A percentile compares a stretch with the other conserved stretches of the same genome.
phyloP scores from a whole-genome alignment of 139 green algal genomes.

The Chlorella ohadii region DNA sequence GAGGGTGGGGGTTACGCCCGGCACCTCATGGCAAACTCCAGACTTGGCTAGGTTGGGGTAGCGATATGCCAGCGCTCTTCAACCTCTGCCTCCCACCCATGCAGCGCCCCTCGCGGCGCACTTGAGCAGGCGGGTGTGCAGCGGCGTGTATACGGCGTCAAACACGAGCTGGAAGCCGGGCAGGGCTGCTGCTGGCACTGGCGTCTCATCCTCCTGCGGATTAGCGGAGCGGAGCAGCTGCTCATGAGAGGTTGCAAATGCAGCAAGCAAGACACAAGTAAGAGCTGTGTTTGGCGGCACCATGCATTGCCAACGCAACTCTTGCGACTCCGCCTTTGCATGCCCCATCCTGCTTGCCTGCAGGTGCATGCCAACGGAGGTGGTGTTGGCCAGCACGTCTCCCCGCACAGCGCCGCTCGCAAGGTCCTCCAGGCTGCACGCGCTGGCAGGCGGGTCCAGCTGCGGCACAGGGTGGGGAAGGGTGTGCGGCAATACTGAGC shows the following conservation, averaged over 20 bases:
- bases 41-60: too few relatives aligned
- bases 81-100: too few relatives aligned
- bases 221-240: not conserved
- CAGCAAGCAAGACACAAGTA: not conserved
- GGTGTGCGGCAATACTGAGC: too few relatives aligned
- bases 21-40: too few relatives aligned
- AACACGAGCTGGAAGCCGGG: constrained; percentile 86
- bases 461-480: not conserved
- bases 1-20: too few relatives aligned
- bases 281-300: not conserved
- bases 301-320: not conserved
- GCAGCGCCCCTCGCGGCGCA: too few relatives aligned
- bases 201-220: constrained; percentile 61
- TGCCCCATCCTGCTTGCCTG: constrained; percentile 46
- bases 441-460: constrained; percentile 9
- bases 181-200: constrained; percentile 69
- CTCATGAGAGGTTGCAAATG: too few relatives aligned
- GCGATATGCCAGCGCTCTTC: too few relatives aligned
- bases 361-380: constrained; percentile 93
- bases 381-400: constrained; percentile 96
- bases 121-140: constrained; percentile 85
- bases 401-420: constrained; percentile 52
- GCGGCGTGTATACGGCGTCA: constrained; percentile 97
- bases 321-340: too few relatives aligned
- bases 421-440: constrained; percentile 44